Evolutionary conservation across 2,329 filamentous ascomycete species (phyloP), one percentile per base, ranked within the genome.

Genomic region (Colletotrichum trifolii): DNA sequence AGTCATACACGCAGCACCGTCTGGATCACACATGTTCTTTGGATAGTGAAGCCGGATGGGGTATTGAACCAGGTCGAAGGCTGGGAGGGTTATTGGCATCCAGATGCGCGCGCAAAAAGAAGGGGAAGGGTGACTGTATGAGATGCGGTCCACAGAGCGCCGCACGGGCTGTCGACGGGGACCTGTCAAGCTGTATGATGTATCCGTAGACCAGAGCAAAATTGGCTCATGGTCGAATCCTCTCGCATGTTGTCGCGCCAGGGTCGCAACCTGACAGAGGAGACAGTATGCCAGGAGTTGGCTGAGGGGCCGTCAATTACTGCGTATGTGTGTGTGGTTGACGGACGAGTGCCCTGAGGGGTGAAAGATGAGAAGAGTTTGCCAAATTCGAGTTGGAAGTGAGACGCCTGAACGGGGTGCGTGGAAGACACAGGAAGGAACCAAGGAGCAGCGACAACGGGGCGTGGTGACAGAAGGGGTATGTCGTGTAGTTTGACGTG

Each of bases 131-230:
- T 56, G 62, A 61, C 38, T 48, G 39, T 12, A 17, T 12, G 38
- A 38, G 7, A 12, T 54, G 52, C 39, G 36, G 38, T 11, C 55
- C 38, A 43, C 56, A 64, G 56, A 42, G 43, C 11, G 38, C 62
- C 55, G 65, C 61, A 64, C 48, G 36, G 64, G 59, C 58, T 47
- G 50, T 36, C 13, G 54, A 35, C 52, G 54, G 43, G 60, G 55
- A 34, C 36, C 45, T 63, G 65, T 58, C 52, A 64, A 56, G 56
- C 55, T 56, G 42, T 45, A 25, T 25, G 56, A 50, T 56, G 42
- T 45, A 25, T 25, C 25, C 25, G 25, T 25, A 34, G 53, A 10
- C 38, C 35, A 40, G 35, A 12, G 55, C 13, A 12, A 55, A 50
- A 65, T 65, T 65, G 34, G 57, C 34, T 40, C 17, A 34, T 34